Conservation (phyloP, 1,284 basidiomycete species). For the Ceratobasidium sp. region DNA sequence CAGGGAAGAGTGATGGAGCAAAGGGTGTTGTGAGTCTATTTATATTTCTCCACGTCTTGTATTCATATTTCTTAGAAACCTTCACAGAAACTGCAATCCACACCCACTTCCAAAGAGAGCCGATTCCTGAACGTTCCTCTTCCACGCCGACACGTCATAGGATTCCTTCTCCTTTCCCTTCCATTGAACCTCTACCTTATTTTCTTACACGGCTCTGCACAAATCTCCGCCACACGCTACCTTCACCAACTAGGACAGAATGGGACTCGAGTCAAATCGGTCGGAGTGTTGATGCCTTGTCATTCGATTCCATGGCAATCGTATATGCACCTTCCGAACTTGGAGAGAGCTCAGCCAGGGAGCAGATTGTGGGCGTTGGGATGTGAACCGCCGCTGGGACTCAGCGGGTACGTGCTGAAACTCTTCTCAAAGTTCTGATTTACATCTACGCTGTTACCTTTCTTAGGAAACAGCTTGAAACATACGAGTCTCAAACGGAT, state of each 20-base stretch:
- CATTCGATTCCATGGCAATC: conserved; percentile 98
- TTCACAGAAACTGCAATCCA: conserved; percentile 43
- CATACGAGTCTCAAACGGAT: conserved; percentile 85
- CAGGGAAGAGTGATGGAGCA: conserved; percentile 43
- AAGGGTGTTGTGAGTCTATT: conserved; percentile 6
- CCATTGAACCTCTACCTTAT: conserved; percentile 75
- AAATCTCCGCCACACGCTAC: conserved; percentile 76
- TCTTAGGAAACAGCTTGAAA: conserved; percentile 58
- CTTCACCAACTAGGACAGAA: conserved; percentile 55
- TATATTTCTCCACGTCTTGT: conserved; percentile 46
- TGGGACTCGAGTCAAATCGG: conserved; percentile 59
- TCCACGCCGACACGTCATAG: conserved; percentile 54
- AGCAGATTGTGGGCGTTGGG: conserved; percentile 82
- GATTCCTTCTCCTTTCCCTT: conserved; percentile 64
- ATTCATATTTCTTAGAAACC: neutral
- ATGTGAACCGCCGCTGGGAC: conserved; percentile 87
- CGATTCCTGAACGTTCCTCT: conserved; percentile 52
- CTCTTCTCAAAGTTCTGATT: conserved; percentile 32
- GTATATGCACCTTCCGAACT: conserved; percentile 74
- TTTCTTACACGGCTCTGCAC: conserved; percentile 78
- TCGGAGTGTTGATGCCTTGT: conserved; percentile 95
- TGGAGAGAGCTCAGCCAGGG: conserved; percentile 56
- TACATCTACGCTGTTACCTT: conserved; percentile 40
- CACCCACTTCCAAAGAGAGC: conserved; percentile 42
- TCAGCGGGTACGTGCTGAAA: conserved; percentile 60